A percentile compares a stretch with the other conserved stretches of the same genome.
Conservation (phyloP, 371 early-diverging fungal genomes). For the Actinomortierella ambigua region DNA sequence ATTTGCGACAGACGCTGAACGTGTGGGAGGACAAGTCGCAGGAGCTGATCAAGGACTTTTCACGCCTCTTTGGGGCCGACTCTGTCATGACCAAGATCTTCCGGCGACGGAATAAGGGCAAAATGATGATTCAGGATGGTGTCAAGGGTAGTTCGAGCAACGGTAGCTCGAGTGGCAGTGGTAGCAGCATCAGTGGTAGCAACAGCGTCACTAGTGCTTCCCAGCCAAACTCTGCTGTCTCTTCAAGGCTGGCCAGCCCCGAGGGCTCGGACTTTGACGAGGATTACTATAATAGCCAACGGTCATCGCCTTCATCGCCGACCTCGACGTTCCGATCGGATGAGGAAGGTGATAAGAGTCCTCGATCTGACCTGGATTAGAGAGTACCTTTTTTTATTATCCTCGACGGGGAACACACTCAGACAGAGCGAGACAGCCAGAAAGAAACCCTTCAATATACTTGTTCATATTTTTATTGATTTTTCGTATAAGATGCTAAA, state of each 20-base stretch:
- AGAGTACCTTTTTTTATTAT: too few species aligned
- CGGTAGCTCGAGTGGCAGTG: conserved; percentile 36
- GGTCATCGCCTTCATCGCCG: too few species aligned
- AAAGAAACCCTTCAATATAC: too few species aligned
- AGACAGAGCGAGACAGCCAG: too few species aligned
- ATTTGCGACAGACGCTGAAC: conserved; percentile 65
- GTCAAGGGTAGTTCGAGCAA: conserved; percentile 2
- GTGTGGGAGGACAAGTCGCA: conserved; percentile 78
- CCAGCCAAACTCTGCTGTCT: conserved; percentile 16
- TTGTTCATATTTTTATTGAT: too few species aligned
- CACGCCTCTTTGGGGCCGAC: conserved; percentile 73
- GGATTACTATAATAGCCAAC: not conserved
- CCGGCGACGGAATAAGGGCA: conserved; percentile 27
- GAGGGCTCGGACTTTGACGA: conserved; percentile 32
- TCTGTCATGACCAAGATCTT: conserved; percentile 57
- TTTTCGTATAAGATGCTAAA: too few species aligned
- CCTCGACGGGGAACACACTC: too few species aligned
- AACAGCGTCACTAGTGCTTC: conserved; percentile 7
- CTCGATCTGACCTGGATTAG: too few species aligned
- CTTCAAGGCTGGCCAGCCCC: conserved; percentile 36
- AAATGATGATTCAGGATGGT: conserved; percentile 27
- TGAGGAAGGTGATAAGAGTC: too few species aligned
- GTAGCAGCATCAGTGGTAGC: too few species aligned
- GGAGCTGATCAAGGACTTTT: conserved; percentile 73
- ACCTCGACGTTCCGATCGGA: too few species aligned